These are phyloP conservation scores for Mortierella sp. DNA, from an alignment of 371 early-diverging fungal species.

Conservation along the genomic window DNA sequence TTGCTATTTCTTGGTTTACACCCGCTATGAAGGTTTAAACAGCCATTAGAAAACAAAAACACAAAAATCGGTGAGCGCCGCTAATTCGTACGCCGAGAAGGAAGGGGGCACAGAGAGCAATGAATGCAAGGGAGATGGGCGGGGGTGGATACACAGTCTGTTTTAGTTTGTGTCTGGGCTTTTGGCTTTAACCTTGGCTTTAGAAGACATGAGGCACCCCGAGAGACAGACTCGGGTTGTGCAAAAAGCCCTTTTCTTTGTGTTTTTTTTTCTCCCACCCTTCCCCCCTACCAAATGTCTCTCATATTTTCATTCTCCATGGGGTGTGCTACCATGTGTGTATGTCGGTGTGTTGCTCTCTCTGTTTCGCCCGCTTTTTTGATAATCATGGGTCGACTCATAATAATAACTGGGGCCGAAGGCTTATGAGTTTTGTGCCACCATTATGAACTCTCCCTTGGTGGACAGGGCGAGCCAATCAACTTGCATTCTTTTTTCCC, in stretches of 20 bases:
- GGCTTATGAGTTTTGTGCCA: conserved; percentile 9
- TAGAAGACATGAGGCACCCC: background rate
- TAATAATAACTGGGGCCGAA: background rate
- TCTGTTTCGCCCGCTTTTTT: background rate
- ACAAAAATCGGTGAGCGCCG: background rate
- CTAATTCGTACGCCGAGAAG: conserved; percentile 3
- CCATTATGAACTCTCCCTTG: background rate
- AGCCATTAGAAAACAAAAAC: background rate
- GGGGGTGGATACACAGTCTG: background rate
- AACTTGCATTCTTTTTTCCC: conserved; percentile 24
- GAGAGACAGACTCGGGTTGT: background rate
- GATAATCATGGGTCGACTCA: too few species aligned
- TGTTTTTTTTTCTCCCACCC: background rate
- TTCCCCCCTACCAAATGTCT: background rate
- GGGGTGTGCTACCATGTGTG: background rate
- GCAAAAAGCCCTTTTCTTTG: background rate
- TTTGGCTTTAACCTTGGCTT: background rate
- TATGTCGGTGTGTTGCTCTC: background rate
- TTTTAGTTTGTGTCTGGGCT: conserved; percentile 12
- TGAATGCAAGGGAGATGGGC: conserved; percentile 7
- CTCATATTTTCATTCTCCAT: background rate
- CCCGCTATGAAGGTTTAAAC: background rate
- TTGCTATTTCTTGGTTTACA: background rate
- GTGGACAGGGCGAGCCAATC: conserved; percentile 18
- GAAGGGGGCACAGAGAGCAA: conserved; percentile 5